Evolutionary conservation across 2,329 filamentous ascomycete species (phyloP), one percentile per base, ranked within the genome.

Genomic region (Helotiales sp.): DNA sequence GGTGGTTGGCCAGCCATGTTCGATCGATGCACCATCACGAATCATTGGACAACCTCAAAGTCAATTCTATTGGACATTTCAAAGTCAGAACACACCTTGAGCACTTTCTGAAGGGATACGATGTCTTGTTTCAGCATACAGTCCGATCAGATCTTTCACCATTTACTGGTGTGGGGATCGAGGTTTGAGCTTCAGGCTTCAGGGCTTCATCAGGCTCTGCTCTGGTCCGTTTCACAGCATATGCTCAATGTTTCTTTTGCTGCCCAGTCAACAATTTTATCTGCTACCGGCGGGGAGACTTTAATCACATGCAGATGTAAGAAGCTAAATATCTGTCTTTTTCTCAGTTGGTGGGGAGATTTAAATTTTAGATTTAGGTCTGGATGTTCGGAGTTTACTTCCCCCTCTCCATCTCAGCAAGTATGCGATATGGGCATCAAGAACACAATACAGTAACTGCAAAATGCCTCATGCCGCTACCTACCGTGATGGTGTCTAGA

Each of bases 1-100:
- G 57, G 37, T 45, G 57, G 57, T 30, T 60, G 37, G 57, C 57
- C 57, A 60, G 57, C 57, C 57, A 60, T 45, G 17, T 40, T 40
- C 20, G 17, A 57, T 40, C 20, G 54, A 40, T 57, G 54, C 54
- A 57, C 7, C 32, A 43, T 60, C 22, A 60, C 55, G 20, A 43
- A 30, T 26, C 28, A 47, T 60, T 60, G 57, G 57, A 60, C 57
- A 30, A 26, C 57, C 8, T 11, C 24, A 45, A 47, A 43, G 24
- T 60, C 57, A 28, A 8, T 45, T 28, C 20, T 15, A 60, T 28
- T 60, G 57, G 57, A 11, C 24, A 37, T 24, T 34, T 24, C n/a
- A n/a, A 43, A 5, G 10, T 40, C 13, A 40, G 20, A 17, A 40
- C 15, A 15, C 34, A 11, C 24, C 10, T 26, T 40, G 55, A 28